phyloP scores from a whole-genome alignment of 306 rosid species.

The Fragaria vesca region DNA sequence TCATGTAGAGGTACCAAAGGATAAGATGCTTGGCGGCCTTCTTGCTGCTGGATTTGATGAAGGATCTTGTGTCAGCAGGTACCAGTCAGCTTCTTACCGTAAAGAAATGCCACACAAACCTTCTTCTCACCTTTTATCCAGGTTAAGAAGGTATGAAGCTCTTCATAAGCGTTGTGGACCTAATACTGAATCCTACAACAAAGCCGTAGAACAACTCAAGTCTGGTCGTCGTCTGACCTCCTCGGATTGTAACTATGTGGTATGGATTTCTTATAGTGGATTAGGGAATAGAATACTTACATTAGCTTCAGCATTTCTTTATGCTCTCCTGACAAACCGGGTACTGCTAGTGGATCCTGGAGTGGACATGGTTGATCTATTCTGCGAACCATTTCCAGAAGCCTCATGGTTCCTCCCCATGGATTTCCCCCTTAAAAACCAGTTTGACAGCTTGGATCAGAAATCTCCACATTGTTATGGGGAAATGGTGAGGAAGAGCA shows the following conservation, averaged over 20 bases:
- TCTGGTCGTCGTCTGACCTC: slow-evolving; percentile 40
- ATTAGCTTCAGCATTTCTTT: slow-evolving; percentile 64
- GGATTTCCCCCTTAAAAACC: slow-evolving; percentile 48
- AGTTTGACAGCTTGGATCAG: slow-evolving; percentile 44
- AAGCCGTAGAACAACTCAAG: slow-evolving; percentile 48
- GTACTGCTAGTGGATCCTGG: slow-evolving; percentile 75
- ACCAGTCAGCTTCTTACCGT: slow-evolving; percentile 44
- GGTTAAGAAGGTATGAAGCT: slow-evolving; percentile 58
- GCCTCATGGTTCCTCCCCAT: slow-evolving; percentile 66
- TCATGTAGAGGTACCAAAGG: slow-evolving; percentile 34
- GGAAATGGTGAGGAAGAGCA: slow-evolving; percentile 50
- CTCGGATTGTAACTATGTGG: slow-evolving; percentile 54
- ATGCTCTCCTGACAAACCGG: slow-evolving; percentile 70
- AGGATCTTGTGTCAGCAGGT: slow-evolving; percentile 61
- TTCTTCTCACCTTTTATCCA: slow-evolving; percentile 57
- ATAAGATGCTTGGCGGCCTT: slow-evolving; percentile 53
- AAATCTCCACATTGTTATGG: slow-evolving; percentile 52
- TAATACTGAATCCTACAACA: slow-evolving; percentile 54
- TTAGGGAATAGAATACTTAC: slow-evolving; percentile 72
- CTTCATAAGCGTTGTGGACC: slow-evolving; percentile 68
- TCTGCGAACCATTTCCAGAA: slow-evolving; percentile 75
- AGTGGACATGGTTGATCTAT: slow-evolving; percentile 59
- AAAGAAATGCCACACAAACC: slow-evolving; percentile 43
- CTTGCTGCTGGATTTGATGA: slow-evolving; percentile 54
- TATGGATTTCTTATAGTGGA: slow-evolving; percentile 71